Evolutionary conservation across 2,329 filamentous ascomycete species (phyloP).

Genomic region (Phyllosticta paracitricarpa): DNA sequence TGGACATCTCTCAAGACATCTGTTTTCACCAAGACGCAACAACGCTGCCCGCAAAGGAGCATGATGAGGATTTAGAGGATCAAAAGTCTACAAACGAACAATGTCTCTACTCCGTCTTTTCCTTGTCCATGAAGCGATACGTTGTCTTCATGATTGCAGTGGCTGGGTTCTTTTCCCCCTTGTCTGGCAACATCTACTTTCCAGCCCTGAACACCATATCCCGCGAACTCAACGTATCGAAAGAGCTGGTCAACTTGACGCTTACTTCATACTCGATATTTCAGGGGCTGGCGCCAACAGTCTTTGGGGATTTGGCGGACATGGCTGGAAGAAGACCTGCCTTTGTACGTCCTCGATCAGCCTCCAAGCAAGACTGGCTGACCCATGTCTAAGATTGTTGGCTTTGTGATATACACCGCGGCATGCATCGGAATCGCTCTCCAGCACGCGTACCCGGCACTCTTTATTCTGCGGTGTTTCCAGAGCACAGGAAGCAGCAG

Average conservation of each 20-base stretch:
- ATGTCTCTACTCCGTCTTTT: constrained; percentile 15
- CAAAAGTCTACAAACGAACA: constrained; percentile 10
- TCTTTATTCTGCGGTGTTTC: constrained; percentile 25
- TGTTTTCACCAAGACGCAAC: not conserved
- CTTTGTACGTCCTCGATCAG: constrained; percentile 22
- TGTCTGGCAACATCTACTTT: constrained; percentile 26
- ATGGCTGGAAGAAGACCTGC: constrained; percentile 41
- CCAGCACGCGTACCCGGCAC: constrained; percentile 22
- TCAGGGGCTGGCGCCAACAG: constrained; percentile 43
- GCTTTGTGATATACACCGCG: constrained; percentile 23
- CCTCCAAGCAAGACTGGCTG: not conserved
- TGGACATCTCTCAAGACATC: not conserved
- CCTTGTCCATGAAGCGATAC: constrained; percentile 30
- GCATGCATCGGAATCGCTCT: constrained; percentile 27
- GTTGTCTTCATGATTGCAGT: constrained; percentile 41
- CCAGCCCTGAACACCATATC: constrained; percentile 17
- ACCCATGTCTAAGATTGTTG: constrained; percentile 22
- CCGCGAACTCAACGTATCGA: constrained; percentile 26
- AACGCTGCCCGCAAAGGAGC: not conserved
- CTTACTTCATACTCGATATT: constrained; percentile 39
- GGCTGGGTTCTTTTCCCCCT: constrained; percentile 44
- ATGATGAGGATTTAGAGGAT: constrained; percentile 13
- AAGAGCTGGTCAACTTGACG: constrained; percentile 23
- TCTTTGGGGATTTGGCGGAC: constrained; percentile 43
- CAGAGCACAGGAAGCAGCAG: constrained; percentile 31